phyloP scores from a whole-genome alignment of 495 filamentous ascomycete species.

The Trichocladium uniseriatum region DNA sequence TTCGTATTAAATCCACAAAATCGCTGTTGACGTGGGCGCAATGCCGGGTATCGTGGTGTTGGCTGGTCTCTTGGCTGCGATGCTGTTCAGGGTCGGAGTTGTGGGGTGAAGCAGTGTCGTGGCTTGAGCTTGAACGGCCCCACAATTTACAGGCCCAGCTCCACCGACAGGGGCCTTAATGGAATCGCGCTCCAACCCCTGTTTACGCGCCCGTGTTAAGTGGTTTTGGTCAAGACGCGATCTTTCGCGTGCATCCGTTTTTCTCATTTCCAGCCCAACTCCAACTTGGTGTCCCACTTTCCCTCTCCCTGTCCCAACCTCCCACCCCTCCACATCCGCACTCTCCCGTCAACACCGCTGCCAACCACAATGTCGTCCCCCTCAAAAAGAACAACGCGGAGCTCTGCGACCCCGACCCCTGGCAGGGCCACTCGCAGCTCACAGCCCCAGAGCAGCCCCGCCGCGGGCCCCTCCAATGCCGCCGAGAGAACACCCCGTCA shows the following conservation, averaged over 20 bases:
- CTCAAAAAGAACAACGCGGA: slow-evolving; percentile 42
- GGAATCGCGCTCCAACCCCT: slow-evolving; percentile 9
- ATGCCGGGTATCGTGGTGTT: slow-evolving; percentile 4
- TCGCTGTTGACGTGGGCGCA: neutral
- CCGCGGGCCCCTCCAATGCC: slow-evolving; percentile 36
- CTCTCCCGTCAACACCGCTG: neutral
- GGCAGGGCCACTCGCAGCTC: slow-evolving; percentile 45
- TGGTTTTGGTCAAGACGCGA: slow-evolving; percentile 16
- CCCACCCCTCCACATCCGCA: neutral
- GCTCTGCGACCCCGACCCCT: slow-evolving; percentile 48
- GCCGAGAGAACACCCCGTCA: slow-evolving; percentile 39
- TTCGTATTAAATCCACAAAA: neutral
- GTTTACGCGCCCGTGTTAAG: slow-evolving; percentile 16
- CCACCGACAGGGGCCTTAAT: slow-evolving; percentile 19
- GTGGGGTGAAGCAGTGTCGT: slow-evolving; percentile 22
- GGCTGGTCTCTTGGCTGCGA: neutral
- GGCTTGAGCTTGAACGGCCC: slow-evolving; percentile 18
- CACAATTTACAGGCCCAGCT: slow-evolving; percentile 19
- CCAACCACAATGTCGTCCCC: slow-evolving; percentile 51
- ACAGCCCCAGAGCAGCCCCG: slow-evolving; percentile 44
- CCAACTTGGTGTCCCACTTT: slow-evolving; percentile 1
- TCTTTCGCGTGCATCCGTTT: slow-evolving; percentile 18
- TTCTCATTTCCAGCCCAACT: slow-evolving; percentile 15
- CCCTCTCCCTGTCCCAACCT: neutral
- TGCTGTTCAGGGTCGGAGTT: slow-evolving; percentile 8